Conservation (phyloP, 805 yeast species). For the Blastobotrys chiropterorum region DNA sequence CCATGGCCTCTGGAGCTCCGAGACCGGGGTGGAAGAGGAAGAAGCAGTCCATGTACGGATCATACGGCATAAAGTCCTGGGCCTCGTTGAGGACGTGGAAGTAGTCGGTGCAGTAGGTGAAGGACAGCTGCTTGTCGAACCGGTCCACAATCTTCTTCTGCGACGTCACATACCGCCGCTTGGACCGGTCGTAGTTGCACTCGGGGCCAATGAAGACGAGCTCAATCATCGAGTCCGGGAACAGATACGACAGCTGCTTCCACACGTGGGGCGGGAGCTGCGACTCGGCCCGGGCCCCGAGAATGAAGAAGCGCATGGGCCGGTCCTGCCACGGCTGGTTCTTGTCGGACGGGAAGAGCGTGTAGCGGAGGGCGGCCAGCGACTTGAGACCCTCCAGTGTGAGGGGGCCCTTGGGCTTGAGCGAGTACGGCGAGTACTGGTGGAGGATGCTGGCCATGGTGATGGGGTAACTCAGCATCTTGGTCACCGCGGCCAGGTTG, state of each 20-base stretch:
- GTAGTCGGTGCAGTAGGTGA: conserved; percentile 82
- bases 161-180: conserved; percentile 53
- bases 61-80: conserved; percentile 95
- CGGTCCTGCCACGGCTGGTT: conserved; percentile 64
- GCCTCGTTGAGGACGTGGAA: conserved; percentile 88
- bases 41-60: conserved; percentile 90
- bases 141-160: conserved; percentile 52
- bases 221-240: conserved; percentile 79
- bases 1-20: conserved; percentile 70
- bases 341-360: conserved; percentile 69
- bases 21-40: conserved; percentile 95
- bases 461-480: conserved; percentile 86
- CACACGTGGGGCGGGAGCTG: conserved; percentile 92
- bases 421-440: conserved; percentile 75
- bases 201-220: conserved; percentile 94
- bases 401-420: conserved; percentile 79
- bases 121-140: conserved; percentile 64
- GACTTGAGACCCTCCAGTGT: conserved; percentile 92
- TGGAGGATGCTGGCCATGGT: conserved; percentile 82
- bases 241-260: conserved; percentile 83
- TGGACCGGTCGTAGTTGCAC: conserved; percentile 66
- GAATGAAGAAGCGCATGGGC: conserved; percentile 80
- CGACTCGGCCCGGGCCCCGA: conserved; percentile 91
- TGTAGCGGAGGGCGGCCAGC: conserved; percentile 84
- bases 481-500: conserved; percentile 91